A percentile compares a stretch with the other conserved stretches of the same genome.
These are phyloP conservation scores for Psilocybe sp. DNA, from an alignment of 768 basidiomycete species.

Conservation along the genomic window DNA sequence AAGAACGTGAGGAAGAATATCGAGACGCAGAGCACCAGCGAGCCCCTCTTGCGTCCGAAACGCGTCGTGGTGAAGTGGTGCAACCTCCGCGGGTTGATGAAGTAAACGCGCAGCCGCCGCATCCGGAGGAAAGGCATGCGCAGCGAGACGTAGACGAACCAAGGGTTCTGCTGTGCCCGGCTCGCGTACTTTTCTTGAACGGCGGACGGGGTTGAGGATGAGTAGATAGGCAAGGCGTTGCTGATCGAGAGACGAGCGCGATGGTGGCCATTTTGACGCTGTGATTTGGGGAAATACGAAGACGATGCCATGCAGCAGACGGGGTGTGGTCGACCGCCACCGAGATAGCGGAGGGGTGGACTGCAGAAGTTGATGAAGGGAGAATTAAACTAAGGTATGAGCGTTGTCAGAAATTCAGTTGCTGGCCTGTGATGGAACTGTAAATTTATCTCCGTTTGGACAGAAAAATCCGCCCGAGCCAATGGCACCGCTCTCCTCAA, in stretches of 20 bases:
- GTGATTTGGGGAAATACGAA: conserved; percentile 44
- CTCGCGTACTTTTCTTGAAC: conserved; percentile 56
- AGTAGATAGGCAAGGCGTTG: conserved; percentile 31
- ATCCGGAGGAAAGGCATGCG: conserved; percentile 58
- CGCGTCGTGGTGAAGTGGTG: conserved; percentile 54
- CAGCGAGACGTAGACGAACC: conserved; percentile 59
- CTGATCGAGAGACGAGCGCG: conserved; percentile 27
- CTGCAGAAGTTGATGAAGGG: not conserved
- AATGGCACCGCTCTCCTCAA: not conserved
- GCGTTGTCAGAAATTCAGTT: not conserved
- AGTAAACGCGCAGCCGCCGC: conserved; percentile 52
- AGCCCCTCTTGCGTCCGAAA: conserved; percentile 58
- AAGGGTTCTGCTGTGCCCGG: conserved; percentile 45
- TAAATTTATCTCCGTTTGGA: conserved; percentile 4
- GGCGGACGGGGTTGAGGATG: conserved; percentile 42
- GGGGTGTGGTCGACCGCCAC: not conserved
- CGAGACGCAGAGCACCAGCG: conserved; percentile 46
- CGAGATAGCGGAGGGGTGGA: not conserved
- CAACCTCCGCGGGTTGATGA: conserved; percentile 60
- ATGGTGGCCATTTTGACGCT: conserved; percentile 44
- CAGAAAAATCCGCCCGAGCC: not conserved
- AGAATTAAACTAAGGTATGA: conserved; percentile 1
- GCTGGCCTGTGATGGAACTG: conserved; percentile 1
- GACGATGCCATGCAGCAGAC: conserved; percentile 34
- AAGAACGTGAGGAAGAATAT: conserved; percentile 48